Evolutionary conservation across 805 yeast species (phyloP), one percentile per base, ranked within the genome.

Genomic region (Wickerhamia fluorescens): DNA sequence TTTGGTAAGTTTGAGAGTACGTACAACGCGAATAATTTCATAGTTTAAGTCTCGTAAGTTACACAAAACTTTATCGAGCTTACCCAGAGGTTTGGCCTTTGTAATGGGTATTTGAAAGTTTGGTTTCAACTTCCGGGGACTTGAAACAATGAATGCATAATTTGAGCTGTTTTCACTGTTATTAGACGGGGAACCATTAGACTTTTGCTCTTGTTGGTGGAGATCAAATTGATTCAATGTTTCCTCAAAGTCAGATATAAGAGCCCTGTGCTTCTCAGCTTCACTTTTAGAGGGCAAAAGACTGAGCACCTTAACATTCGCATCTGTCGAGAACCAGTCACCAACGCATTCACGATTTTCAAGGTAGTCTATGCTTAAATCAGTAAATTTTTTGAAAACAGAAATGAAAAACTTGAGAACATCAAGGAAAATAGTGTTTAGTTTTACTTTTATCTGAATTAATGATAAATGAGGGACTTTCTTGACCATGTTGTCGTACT

Each of bases 41-140:
- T 61, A 58, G 34, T 63, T 63, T 14, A 59, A 29, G 13, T 61
- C 66, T 19, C 63, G 42, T 7, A 62, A 45, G 5, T 44, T 33
- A 20, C 44, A 46, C 1, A 43, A 41, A 3, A 33, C 27, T 6
- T 25, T 36, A 10, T 17, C 34, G 5, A 30, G 16, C 12, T 24
- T 33, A 14, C 23, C n/a, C n/a, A n/a, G n/a, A n/a, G n/a, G n/a
- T n/a, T n/a, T n/a, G n/a, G n/a, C n/a, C n/a, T n/a, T n/a, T n/a
- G n/a, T n/a, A n/a, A n/a, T n/a, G n/a, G n/a, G n/a, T n/a, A n/a
- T n/a, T n/a, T n/a, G n/a, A n/a, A n/a, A n/a, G n/a, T n/a, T n/a
- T n/a, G n/a, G n/a, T n/a, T 7, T 34, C 29, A 21, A 24, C 21
- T 38, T 38, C 15, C 41, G 25, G 6, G 64, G 64, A 41, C 62